Evolutionary conservation across 805 yeast species (phyloP), one percentile per base, ranked within the genome.

Genomic region (Alloascoidea hylecoeti): DNA sequence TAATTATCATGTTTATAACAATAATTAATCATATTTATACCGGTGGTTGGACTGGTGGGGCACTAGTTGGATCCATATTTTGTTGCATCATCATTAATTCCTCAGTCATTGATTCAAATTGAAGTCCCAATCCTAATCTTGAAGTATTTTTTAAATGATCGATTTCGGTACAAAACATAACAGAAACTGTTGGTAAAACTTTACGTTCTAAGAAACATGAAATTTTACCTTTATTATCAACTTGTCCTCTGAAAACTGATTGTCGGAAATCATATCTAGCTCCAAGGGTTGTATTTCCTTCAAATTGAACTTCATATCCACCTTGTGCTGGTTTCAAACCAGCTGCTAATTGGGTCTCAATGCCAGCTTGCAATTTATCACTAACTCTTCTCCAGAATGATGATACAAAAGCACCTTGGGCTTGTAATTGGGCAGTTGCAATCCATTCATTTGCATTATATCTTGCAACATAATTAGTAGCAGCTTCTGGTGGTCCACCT

Each of bases 211-310:
- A 68, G 68, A 86, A 76, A 51, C 86, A 83, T 40, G 83, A 71
- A 39, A 89, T 94, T 64, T 83, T 85, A 63, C 98, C 98, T 43
- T 71, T 67, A 38, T 94, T 75, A 64, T 86, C 96, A 44, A 92
- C 55, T 61, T 88, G 94, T 55, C 96, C 96, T 64, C 98, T 78
- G 75, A 86, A 86, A 39, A 85, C 78, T 41, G 94, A 79, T 63
- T 85, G 94, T 67, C 96, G 85, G 72, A 85, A 92, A 67, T 92
- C 97, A 63, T 89, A 89, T 66, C 89, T 92, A 52, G 95, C 95
- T 63, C 96, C 98, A 41, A 89, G 57, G 43, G 96, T 82, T 50
- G 98, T 88, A 52, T 73, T 71, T 55, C 95, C 97, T 56, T 89
- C 96, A 42, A 88, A 68, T 34, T 79, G 76, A 23, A 94, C 83